These are phyloP conservation scores for Magnaporthiopsis incrustans DNA, from an alignment of 2,329 filamentous ascomycete genomes.

Conservation along the genomic window DNA sequence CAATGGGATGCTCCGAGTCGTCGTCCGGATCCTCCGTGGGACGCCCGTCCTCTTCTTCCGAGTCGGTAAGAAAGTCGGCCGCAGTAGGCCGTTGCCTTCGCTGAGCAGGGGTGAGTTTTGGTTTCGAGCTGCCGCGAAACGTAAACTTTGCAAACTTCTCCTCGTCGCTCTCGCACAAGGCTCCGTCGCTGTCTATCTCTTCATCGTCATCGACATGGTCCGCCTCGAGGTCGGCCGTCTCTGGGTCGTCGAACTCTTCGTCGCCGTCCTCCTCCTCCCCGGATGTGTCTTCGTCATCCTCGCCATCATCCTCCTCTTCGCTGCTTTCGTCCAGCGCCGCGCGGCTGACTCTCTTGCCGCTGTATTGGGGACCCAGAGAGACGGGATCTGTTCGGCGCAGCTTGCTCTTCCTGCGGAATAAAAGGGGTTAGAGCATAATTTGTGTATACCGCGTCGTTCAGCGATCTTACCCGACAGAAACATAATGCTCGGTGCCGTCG, in stretches of 20 bases:
- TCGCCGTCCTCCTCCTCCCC: constrained; percentile 27
- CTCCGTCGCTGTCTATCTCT: constrained; percentile 58
- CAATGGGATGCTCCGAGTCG: constrained; percentile 20
- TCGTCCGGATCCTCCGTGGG: constrained; percentile 19
- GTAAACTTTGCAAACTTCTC: constrained; percentile 71
- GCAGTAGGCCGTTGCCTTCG: constrained; percentile 38
- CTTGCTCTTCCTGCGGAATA: constrained; percentile 60
- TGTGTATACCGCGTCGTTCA: not conserved
- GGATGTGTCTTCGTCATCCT: constrained; percentile 35
- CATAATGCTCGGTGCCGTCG: constrained; percentile 79
- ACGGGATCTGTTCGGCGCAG: constrained; percentile 64
- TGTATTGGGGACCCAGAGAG: constrained; percentile 70
- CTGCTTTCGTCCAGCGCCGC: constrained; percentile 53
- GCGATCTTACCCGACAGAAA: constrained; percentile 55
- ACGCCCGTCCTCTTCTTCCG: constrained; percentile 22
- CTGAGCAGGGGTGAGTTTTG: constrained; percentile 27
- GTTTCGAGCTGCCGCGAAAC: constrained; percentile 51
- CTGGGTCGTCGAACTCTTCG: constrained; percentile 45
- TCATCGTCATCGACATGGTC: constrained; percentile 47
- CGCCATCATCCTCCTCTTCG: constrained; percentile 37
- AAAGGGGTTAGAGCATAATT: constrained; percentile 3
- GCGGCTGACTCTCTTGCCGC: constrained; percentile 67
- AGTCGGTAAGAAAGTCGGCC: constrained; percentile 49
- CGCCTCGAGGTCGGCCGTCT: constrained; percentile 43
- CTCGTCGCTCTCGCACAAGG: constrained; percentile 77